These are phyloP conservation scores for Lepidium campestre DNA, from an alignment of 441 rosid species.

Conservation along the genomic window DNA sequence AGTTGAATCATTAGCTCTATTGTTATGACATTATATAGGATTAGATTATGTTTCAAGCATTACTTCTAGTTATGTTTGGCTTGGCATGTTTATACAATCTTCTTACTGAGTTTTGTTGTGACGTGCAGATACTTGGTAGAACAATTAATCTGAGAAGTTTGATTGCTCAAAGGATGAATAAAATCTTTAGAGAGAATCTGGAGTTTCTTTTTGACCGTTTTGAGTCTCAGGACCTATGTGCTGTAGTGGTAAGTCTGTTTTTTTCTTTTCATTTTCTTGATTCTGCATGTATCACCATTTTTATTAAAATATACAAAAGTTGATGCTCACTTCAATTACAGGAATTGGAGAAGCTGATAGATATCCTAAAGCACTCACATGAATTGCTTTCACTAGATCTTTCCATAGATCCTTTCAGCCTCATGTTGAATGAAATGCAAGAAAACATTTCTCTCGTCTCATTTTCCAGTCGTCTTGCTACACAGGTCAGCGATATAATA, in stretches of 20 bases:
- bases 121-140: conserved; percentile 89
- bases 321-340: conserved; percentile 34
- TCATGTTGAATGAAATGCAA: conserved; percentile 96
- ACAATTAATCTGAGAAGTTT: conserved; percentile 85
- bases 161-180: conserved; percentile 88
- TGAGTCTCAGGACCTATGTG: conserved; percentile 96
- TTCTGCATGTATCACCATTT: conserved; percentile 4
- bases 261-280: neutral
- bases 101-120: conserved; percentile 22
- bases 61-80: neutral
- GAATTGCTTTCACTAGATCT: conserved; percentile 79
- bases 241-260: conserved; percentile 64
- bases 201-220: conserved; percentile 97
- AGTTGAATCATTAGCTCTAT: neutral
- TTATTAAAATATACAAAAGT: conserved; percentile 4
- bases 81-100: conserved; percentile 16
- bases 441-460: conserved; percentile 96
- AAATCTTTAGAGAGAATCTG: conserved; percentile 90
- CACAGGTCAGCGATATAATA: conserved; percentile 62
- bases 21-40: conserved; percentile 6
- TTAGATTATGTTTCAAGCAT: neutral
- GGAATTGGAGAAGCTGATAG: conserved; percentile 91
- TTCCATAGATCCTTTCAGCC: conserved; percentile 72
- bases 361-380: conserved; percentile 75
- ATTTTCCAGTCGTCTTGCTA: conserved; percentile 93